A percentile compares a stretch with the other conserved stretches of the same genome.
Evolutionary conservation across 768 basidiomycete genomes (phyloP).

Genomic region (Clathrus columnatus): DNA sequence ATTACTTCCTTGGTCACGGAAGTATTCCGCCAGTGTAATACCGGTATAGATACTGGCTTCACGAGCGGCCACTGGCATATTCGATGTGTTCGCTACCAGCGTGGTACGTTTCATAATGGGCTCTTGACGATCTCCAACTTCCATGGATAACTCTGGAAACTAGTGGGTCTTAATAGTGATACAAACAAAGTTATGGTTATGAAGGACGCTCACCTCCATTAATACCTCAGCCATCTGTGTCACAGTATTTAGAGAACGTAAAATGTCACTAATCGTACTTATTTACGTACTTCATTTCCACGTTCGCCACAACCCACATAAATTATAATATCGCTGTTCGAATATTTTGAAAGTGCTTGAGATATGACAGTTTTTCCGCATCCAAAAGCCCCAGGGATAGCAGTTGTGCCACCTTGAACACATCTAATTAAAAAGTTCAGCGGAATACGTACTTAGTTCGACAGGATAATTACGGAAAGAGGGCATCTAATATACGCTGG

Average conservation of each 20-base stretch:
- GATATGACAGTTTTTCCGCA: slow-evolving; percentile 99
- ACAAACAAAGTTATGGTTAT: too few species aligned
- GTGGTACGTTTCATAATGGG: slow-evolving; percentile 99
- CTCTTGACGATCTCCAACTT: slow-evolving; percentile 85
- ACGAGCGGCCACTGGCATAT: slow-evolving; percentile 99
- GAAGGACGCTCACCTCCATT: slow-evolving; percentile 77
- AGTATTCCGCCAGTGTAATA: slow-evolving; percentile 97
- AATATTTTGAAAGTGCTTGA: slow-evolving; percentile 95
- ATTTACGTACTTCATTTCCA: slow-evolving; percentile 72
- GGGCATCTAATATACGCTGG: slow-evolving; percentile 91
- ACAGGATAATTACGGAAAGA: slow-evolving; percentile 71
- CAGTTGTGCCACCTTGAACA: slow-evolving; percentile 92
- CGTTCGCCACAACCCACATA: slow-evolving; percentile 99
- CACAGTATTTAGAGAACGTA: slow-evolving; percentile 2
- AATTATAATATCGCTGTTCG: slow-evolving; percentile 98
- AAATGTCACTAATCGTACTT: background rate
- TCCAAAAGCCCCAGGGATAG: slow-evolving; percentile 98
- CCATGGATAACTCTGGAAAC: slow-evolving; percentile 92
- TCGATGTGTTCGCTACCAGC: slow-evolving; percentile 97
- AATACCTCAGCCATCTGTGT: slow-evolving; percentile 91
- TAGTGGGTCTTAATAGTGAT: too few species aligned
- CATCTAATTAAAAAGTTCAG: slow-evolving; percentile 41
- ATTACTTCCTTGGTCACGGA: slow-evolving; percentile 96
- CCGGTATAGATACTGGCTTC: slow-evolving; percentile 99
- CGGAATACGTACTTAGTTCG: background rate